These are phyloP conservation scores for Cladobotryum protrusum DNA, from an alignment of 2,329 filamentous ascomycete genomes.

Conservation along the genomic window DNA sequence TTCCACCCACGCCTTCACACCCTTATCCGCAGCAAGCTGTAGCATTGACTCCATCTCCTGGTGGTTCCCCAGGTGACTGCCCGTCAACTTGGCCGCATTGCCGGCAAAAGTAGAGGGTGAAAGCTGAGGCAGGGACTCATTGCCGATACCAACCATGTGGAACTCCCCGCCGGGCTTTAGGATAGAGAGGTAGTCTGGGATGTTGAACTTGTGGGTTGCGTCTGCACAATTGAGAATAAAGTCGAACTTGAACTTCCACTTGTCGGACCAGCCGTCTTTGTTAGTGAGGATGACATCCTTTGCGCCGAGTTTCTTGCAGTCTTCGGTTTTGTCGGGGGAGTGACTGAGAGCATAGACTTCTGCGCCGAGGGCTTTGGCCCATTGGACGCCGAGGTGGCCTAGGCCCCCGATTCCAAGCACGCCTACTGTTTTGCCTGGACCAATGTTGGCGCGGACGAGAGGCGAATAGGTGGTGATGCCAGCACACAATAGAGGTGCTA, in stretches of 20 bases:
- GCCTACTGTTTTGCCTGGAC: slow-evolving; percentile 64
- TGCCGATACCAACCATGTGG: slow-evolving; percentile 52
- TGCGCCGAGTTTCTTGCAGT: slow-evolving; percentile 57
- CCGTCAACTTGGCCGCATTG: slow-evolving; percentile 47
- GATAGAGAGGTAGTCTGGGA: slow-evolving; percentile 44
- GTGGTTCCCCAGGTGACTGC: slow-evolving; percentile 55
- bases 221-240: slow-evolving; percentile 47
- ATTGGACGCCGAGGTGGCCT: slow-evolving; percentile 67
- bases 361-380: slow-evolving; percentile 62
- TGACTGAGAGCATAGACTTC: slow-evolving; percentile 61
- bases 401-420: slow-evolving; percentile 68
- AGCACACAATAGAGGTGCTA: slow-evolving; percentile 68
- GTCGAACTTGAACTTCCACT: slow-evolving; percentile 45
- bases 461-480: slow-evolving; percentile 71
- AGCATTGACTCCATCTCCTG: slow-evolving; percentile 55
- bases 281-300: slow-evolving; percentile 43
- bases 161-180: slow-evolving; percentile 49
- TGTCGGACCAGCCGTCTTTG: slow-evolving; percentile 52
- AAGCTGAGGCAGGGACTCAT: slow-evolving; percentile 40
- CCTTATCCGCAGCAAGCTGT: slow-evolving; percentile 48
- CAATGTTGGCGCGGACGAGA: slow-evolving; percentile 58
- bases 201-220: slow-evolving; percentile 47
- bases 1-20: slow-evolving; percentile 51
- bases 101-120: slow-evolving; percentile 37
- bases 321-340: slow-evolving; percentile 49